A percentile compares a stretch with the other conserved stretches of the same genome.
These are phyloP conservation scores for Ustilago bromivora DNA, from an alignment of 1,284 basidiomycete species.

Conservation along the genomic window DNA sequence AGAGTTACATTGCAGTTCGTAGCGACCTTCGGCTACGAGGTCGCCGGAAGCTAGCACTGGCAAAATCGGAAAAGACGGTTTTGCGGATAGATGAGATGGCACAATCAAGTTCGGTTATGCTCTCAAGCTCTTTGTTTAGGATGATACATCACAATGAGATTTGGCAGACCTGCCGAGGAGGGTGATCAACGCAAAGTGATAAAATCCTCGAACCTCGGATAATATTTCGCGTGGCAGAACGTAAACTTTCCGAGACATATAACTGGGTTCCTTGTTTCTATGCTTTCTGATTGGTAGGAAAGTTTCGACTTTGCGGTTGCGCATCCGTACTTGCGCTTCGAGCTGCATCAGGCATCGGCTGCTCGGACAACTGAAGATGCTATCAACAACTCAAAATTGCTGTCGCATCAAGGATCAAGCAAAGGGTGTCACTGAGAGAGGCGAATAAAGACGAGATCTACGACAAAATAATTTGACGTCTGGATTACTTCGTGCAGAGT, in stretches of 20 bases:
- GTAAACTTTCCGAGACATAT: conserved; percentile 45
- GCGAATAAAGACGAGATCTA: neutral
- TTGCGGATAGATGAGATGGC: neutral
- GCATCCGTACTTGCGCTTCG: neutral
- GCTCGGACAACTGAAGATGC: neutral
- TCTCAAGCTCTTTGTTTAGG: neutral
- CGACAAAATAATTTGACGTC: neutral
- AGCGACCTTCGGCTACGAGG: neutral
- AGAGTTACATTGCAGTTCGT: neutral
- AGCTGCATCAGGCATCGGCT: neutral
- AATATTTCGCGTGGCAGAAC: conserved; percentile 21
- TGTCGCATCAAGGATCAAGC: no score
- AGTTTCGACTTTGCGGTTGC: neutral
- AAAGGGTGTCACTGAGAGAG: no score
- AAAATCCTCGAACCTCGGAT: neutral
- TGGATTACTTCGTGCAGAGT: neutral
- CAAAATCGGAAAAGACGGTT: neutral
- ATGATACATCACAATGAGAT: neutral
- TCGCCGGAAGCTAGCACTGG: neutral
- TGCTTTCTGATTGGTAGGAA: conserved; percentile 9
- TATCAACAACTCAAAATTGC: neutral
- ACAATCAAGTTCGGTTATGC: neutral
- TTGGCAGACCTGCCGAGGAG: neutral
- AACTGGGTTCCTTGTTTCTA: neutral
- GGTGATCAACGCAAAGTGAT: conserved; percentile 6